Percentiles rank a stretch among this genome's conserved stretches.
Conservation (phyloP, 805 yeast genomes). For the Candida endomychidarum region DNA sequence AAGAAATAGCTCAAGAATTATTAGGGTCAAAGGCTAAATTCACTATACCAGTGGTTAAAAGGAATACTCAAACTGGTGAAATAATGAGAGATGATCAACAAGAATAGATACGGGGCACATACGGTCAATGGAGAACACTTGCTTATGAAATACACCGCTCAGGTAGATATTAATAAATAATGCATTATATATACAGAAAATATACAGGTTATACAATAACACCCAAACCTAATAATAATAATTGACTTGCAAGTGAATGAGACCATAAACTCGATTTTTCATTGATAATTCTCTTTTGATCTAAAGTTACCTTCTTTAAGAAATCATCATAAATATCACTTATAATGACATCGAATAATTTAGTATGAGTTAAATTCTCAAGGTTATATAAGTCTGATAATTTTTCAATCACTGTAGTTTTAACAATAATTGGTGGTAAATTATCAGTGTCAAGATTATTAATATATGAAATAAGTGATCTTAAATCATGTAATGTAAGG, state of each 20-base stretch:
- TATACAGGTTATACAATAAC: constrained; percentile 46
- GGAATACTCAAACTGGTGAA: constrained; percentile 14
- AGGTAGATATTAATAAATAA: constrained; percentile 2
- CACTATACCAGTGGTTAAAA: constrained; percentile 26
- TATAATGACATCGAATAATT: constrained; percentile 50
- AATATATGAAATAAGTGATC: constrained; percentile 60
- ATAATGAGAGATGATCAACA: constrained; percentile 3
- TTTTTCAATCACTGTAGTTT: constrained; percentile 42
- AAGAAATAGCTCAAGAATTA: constrained; percentile 30
- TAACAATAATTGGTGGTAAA: constrained; percentile 32
- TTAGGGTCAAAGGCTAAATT: constrained; percentile 25
- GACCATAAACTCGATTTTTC: constrained; percentile 56
- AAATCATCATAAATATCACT: constrained; percentile 60
- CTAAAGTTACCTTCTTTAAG: constrained; percentile 51
- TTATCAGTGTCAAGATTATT: constrained; percentile 36
- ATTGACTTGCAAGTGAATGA: constrained; percentile 57
- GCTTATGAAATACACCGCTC: too few relatives aligned
- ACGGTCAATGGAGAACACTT: too few relatives aligned
- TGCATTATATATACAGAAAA: constrained; percentile 3
- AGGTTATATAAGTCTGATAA: constrained; percentile 37
- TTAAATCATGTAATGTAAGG: constrained; percentile 56
- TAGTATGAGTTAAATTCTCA: constrained; percentile 41
- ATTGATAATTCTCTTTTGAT: constrained; percentile 47
- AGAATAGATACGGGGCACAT: too few relatives aligned
- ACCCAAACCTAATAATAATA: constrained; percentile 57